Evolutionary conservation across 2,329 filamentous ascomycete genomes (phyloP), one percentile per base, ranked within the genome.

Genomic region (Ascochyta pisi): DNA sequence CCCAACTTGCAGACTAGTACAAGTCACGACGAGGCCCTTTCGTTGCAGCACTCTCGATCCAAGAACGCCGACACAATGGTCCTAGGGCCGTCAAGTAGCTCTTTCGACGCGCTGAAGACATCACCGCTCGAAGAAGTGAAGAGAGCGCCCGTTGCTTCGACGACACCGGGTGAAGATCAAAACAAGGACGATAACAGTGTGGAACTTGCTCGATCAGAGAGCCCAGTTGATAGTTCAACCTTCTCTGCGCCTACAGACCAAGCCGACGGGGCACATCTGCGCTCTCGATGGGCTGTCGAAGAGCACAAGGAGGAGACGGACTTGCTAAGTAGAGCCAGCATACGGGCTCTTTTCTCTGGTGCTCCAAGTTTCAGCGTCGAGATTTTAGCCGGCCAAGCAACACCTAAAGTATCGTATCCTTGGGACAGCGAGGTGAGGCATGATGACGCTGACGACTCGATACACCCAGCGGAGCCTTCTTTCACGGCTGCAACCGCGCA

Each of bases 281-380:
- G 61, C 12, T 59, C 62, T 34, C 61, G 61, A 12, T 51, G 57
- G 2, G 46, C 55, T 34, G 65, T 60, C 23, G 51, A 59, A 26
- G 42, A 42, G 27, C 57, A 53, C 35, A 58, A 56, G n/a, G 57
- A 65, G 1, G 63, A 63, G 23, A 34, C 49, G n/a, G 60, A 67
- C 8, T 24, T 54, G 0, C 54, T 75, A 23, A 66, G 56, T 64
- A 81, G 85, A 41, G 77, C 80, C 37, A 86, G 89, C 62, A 77
- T 91, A 47, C 85, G 88, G 75, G 85, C 86, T 73, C 82, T 91
- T 66, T 91, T 91, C 78, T 89, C 88, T 24, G 88, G 89, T n/a
- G 89, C 89, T 39, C 89, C 89, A 60, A 87, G 90, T 70, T 91
- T 88, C 77, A 87, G 86, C 71, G 82, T 85, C 62, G 82, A 84